A percentile compares a stretch with the other conserved stretches of the same genome.
Evolutionary conservation across 1,284 basidiomycete species (phyloP).

Genomic region (Irpex lacteus): DNA sequence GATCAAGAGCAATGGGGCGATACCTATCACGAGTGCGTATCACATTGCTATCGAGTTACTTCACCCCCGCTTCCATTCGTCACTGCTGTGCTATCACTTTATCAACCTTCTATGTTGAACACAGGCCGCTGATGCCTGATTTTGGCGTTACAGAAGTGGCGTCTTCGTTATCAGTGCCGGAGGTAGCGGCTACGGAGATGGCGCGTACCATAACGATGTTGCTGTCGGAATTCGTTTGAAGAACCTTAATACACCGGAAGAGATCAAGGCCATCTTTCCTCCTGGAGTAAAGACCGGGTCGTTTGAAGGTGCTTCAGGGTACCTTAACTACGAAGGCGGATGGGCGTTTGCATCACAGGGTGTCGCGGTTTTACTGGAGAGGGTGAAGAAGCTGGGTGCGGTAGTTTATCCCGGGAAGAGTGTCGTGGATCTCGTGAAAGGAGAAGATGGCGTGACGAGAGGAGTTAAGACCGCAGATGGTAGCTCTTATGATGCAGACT

Average conservation of each 20-base stretch:
- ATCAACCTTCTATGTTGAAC: not conserved
- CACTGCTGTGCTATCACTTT: not conserved
- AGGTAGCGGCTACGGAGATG: conserved; percentile 41
- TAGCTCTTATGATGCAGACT: conserved; percentile 47
- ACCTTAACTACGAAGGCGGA: conserved; percentile 77
- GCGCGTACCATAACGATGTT: conserved; percentile 58
- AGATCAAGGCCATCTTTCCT: conserved; percentile 46
- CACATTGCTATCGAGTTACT: not conserved
- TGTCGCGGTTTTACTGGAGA: conserved; percentile 52
- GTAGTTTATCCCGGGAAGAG: conserved; percentile 55
- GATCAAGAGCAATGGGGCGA: conserved; percentile 63
- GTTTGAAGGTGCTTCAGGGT: conserved; percentile 45
- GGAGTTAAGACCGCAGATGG: conserved; percentile 51
- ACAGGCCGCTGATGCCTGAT: not conserved
- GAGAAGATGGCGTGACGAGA: conserved; percentile 38
- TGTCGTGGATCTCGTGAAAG: conserved; percentile 42
- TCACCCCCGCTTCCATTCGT: not conserved
- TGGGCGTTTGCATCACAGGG: conserved; percentile 84
- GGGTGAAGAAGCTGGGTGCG: conserved; percentile 60
- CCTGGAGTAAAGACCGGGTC: conserved; percentile 27
- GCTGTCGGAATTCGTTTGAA: conserved; percentile 48
- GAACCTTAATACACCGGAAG: conserved; percentile 35
- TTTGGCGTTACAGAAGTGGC: conserved; percentile 46
- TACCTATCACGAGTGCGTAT: conserved; percentile 76
- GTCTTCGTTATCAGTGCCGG: conserved; percentile 50